Percentiles rank a stretch among this genome's conserved stretches.
These are phyloP conservation scores for Colletotrichum simmondsii DNA, from an alignment of 2,329 filamentous ascomycete species.

Conservation along the genomic window DNA sequence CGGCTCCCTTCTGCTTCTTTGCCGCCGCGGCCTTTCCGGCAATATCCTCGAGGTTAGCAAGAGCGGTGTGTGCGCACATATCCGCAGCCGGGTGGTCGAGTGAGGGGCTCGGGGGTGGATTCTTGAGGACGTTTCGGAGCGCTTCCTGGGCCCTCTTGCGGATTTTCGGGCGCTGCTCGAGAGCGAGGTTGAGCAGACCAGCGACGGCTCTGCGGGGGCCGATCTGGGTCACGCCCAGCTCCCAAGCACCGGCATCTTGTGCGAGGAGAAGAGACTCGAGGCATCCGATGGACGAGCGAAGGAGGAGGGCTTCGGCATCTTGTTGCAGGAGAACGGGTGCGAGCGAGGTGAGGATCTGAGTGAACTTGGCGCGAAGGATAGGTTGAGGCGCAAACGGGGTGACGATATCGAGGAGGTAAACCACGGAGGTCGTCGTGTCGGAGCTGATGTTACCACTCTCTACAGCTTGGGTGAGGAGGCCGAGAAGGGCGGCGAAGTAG, in stretches of 20 bases:
- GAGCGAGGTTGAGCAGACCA: constrained; percentile 83
- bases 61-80: constrained; percentile 92
- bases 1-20: constrained; percentile 71
- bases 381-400: constrained; percentile 86
- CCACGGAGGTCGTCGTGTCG: constrained; percentile 84
- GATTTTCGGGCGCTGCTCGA: constrained; percentile 92
- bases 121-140: constrained; percentile 82
- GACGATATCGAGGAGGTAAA: constrained; percentile 95
- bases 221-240: constrained; percentile 83
- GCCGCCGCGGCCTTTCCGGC: constrained; percentile 70
- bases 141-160: constrained; percentile 94
- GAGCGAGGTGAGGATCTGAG: constrained; percentile 87
- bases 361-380: constrained; percentile 93
- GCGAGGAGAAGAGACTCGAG: constrained; percentile 91
- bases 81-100: constrained; percentile 95
- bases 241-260: constrained; percentile 90
- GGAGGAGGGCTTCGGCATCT: constrained; percentile 86
- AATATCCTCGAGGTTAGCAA: constrained; percentile 82
- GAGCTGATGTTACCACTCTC: constrained; percentile 78
- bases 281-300: constrained; percentile 90
- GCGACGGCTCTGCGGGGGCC: constrained; percentile 89
- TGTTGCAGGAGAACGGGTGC: constrained; percentile 83
- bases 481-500: constrained; percentile 95
- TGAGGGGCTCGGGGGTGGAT: constrained; percentile 89
- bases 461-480: constrained; percentile 83